These are phyloP conservation scores for Dactylis glomerata DNA, from an alignment of 176 grass and related monocot genomes.

Conservation along the genomic window DNA sequence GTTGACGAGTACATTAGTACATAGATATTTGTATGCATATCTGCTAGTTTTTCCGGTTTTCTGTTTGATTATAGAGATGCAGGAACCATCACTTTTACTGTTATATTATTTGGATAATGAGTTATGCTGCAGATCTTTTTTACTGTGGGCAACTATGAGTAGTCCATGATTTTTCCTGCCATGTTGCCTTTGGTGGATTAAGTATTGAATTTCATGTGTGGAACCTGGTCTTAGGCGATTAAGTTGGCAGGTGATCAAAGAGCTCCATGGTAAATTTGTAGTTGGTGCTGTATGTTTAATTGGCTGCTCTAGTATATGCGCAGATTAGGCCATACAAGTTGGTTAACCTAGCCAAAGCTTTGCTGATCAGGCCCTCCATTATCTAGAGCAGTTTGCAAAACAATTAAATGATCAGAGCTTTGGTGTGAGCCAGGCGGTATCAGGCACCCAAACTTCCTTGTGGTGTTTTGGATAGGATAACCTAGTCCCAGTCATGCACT, in stretches of 20 bases:
- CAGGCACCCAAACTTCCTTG: not conserved
- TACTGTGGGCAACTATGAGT: not conserved
- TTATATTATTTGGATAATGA: not conserved
- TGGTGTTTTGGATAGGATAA: not conserved
- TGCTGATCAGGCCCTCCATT: not conserved
- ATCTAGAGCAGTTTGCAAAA: not conserved
- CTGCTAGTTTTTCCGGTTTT: not conserved
- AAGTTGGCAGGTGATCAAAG: not conserved
- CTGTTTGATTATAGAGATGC: not conserved
- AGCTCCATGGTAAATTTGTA: not conserved
- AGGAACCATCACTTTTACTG: not conserved
- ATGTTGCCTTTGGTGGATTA: not conserved
- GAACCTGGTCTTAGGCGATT: not conserved
- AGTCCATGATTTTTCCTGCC: not conserved
- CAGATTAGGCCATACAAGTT: not conserved
- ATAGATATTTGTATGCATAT: not conserved
- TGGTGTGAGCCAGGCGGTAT: not conserved
- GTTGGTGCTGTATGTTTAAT: not conserved
- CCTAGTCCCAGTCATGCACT: not conserved
- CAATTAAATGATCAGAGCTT: not conserved
- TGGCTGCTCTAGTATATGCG: not conserved
- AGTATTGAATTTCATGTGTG: not conserved
- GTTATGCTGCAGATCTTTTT: not conserved
- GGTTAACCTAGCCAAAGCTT: not conserved
- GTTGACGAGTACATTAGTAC: not conserved